Evolutionary conservation across 2,329 filamentous ascomycete species (phyloP).

Genomic region (Fusarium clavum): DNA sequence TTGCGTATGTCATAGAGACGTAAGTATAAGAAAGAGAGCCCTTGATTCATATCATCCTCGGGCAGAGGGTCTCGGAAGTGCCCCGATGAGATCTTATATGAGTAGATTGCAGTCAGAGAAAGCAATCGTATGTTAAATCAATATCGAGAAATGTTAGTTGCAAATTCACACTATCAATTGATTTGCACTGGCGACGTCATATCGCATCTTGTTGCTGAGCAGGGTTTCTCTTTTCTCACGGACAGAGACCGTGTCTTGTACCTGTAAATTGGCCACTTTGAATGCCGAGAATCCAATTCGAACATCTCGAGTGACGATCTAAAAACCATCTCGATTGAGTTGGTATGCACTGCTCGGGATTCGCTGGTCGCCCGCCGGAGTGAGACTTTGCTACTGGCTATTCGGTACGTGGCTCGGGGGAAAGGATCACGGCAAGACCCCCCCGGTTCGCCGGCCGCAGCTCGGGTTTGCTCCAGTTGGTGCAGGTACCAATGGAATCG

Average conservation of each 20-base stretch:
- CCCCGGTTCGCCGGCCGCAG: slow-evolving; percentile 47
- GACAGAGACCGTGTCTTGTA: slow-evolving; percentile 7
- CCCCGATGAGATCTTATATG: slow-evolving; percentile 21
- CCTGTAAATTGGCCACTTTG: slow-evolving; percentile 21
- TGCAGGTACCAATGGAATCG: slow-evolving; percentile 42
- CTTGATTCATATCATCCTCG: slow-evolving; percentile 33
- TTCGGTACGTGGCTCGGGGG: slow-evolving; percentile 47
- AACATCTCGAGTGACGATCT: slow-evolving; percentile 28
- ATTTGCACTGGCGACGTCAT: slow-evolving; percentile 20
- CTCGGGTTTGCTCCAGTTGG: slow-evolving; percentile 37
- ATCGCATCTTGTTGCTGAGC: slow-evolving; percentile 1
- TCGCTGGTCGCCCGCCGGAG: slow-evolving; percentile 18
- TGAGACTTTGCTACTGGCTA: slow-evolving; percentile 26
- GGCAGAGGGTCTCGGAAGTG: slow-evolving; percentile 36
- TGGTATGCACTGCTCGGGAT: slow-evolving; percentile 6
- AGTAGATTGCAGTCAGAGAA: slow-evolving; percentile 4
- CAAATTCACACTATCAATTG: background rate
- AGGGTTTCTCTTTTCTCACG: slow-evolving; percentile 14
- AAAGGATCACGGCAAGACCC: slow-evolving; percentile 47
- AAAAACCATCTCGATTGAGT: background rate
- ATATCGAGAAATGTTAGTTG: background rate
- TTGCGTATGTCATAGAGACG: background rate
- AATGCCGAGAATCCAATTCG: slow-evolving; percentile 27
- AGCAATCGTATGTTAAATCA: background rate
- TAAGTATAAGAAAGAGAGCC: slow-evolving; percentile 2